Evolutionary conservation across 2,329 filamentous ascomycete species (phyloP).

Genomic region (Aspergillus thermomutatus): DNA sequence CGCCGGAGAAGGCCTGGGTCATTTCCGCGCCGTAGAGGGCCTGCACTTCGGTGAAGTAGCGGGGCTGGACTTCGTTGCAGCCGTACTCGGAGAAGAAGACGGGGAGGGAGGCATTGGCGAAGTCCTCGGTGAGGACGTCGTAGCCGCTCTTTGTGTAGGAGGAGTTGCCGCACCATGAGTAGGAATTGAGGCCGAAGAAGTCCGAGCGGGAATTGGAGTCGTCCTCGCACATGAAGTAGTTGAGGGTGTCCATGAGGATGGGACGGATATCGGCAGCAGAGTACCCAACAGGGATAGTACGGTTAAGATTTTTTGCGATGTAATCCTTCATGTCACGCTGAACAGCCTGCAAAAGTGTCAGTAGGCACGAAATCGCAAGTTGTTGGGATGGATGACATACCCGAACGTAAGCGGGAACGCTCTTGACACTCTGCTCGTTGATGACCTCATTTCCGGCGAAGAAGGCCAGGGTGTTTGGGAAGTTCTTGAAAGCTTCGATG

Average conservation of each 20-base stretch:
- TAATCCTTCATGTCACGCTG: constrained; percentile 67
- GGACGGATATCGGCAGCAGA: constrained; percentile 62
- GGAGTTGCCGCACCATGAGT: constrained; percentile 64
- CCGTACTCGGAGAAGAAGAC: constrained; percentile 68
- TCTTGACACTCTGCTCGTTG: constrained; percentile 55
- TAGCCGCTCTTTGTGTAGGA: constrained; percentile 55
- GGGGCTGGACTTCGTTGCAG: constrained; percentile 58
- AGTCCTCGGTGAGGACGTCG: constrained; percentile 56
- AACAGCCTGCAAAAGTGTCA: constrained; percentile 45
- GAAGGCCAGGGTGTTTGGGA: constrained; percentile 64
- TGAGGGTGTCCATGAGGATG: constrained; percentile 58
- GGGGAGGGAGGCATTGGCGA: constrained; percentile 56
- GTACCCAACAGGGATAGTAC: constrained; percentile 65
- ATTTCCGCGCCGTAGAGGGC: constrained; percentile 60
- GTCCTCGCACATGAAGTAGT: constrained; percentile 58
- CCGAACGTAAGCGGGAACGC: constrained; percentile 57
- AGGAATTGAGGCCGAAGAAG: constrained; percentile 66
- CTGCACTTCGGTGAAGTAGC: constrained; percentile 59
- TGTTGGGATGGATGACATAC: constrained; percentile 28
- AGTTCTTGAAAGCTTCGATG: constrained; percentile 65
- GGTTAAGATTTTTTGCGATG: constrained; percentile 56
- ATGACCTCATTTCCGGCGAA: constrained; percentile 68
- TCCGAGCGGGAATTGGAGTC: constrained; percentile 54
- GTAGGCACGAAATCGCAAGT: not conserved
- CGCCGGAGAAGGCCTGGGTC: constrained; percentile 57